Evolutionary conservation across 1,284 basidiomycete species (phyloP), one percentile per base, ranked within the genome.

Genomic region (Gomphus bonarii): DNA sequence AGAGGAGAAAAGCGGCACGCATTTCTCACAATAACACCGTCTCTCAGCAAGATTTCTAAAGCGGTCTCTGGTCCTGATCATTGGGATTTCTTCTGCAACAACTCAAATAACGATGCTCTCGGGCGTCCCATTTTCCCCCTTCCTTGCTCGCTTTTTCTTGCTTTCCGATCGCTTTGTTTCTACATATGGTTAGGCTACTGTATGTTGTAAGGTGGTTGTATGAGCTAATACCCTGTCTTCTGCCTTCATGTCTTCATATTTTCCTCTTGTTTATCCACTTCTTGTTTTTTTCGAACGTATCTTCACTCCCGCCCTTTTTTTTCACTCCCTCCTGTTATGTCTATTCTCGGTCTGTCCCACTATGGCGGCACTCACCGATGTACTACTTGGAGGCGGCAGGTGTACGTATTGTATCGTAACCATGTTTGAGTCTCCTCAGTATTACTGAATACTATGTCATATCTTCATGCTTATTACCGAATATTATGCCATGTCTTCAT

Each of bases 191-290:
- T 51, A 51, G 16, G 50, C 33, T 31, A 36, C 50, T 54, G 52
- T 54, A 54, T 54, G 52, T 54, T 54, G 52, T 54, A 54, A 42
- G 50, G 36, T 54, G 52, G 31, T 54, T 54, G 52, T 54, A 54
- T 44, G 18, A 28, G 25, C 31, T 31, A 25, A 42, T 54, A 54
- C 38, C 52, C 20, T 43, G 3, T 44, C 9, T 3, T 30, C 6
- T 54, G 9, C 18, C 33, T 52, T 36, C 35, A 10, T 52, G 8
- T 35, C 25, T 25, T 25, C 25, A 43, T 36, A 3, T 40, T 28
- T 40, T 10, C 16, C 33, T 28, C 25, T 52, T 40, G 50, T 52
- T 52, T 52, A 36, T 52, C 33, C 8, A 18, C 7, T 52, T 16
- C 16, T n/a, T 3, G 3, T 40, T 16, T 16, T n/a, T 8, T n/a